These are phyloP conservation scores for Auricularia sp. DNA, from an alignment of 768 basidiomycete species.

Conservation along the genomic window DNA sequence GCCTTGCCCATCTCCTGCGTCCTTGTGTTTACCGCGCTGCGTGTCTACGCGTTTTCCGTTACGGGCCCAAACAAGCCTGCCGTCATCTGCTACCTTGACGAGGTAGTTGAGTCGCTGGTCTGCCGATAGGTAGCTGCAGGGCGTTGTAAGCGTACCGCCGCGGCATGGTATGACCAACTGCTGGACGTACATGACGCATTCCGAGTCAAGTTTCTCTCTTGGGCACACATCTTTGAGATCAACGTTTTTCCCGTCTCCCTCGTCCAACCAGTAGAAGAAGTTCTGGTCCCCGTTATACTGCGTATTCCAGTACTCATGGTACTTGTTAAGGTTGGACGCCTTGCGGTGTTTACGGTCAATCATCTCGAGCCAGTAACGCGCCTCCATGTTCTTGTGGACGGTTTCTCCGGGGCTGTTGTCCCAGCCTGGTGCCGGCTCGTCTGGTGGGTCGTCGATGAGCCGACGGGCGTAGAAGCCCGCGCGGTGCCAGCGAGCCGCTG, in stretches of 20 bases:
- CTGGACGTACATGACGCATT: slow-evolving; percentile 14
- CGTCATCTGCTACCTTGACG: slow-evolving; percentile 42
- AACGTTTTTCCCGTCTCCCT: slow-evolving; percentile 45
- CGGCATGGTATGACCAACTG: slow-evolving; percentile 30
- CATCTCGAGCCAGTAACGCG: neutral
- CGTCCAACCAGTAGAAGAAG: slow-evolving; percentile 37
- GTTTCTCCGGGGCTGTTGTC: neutral
- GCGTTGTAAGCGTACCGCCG: slow-evolving; percentile 14
- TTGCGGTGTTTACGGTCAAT: neutral
- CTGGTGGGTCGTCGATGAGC: neutral
- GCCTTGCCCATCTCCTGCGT: slow-evolving; percentile 45
- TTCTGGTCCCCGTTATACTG: neutral
- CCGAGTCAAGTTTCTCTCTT: slow-evolving; percentile 48
- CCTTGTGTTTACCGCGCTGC: slow-evolving; percentile 50
- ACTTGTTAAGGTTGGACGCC: slow-evolving; percentile 1
- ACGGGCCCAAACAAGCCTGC: slow-evolving; percentile 47
- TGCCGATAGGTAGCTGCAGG: slow-evolving; percentile 42
- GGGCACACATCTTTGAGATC: slow-evolving; percentile 45
- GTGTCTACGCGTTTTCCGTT: slow-evolving; percentile 53
- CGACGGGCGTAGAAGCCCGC: neutral
- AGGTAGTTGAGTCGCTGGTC: slow-evolving; percentile 59
- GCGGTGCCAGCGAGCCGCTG: neutral
- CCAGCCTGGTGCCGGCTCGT: neutral
- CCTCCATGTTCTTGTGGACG: neutral
- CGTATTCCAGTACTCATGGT: neutral